These are phyloP conservation scores for Ophiostoma novo-ulmi DNA, from an alignment of 2,329 filamentous ascomycete species.

Conservation along the genomic window DNA sequence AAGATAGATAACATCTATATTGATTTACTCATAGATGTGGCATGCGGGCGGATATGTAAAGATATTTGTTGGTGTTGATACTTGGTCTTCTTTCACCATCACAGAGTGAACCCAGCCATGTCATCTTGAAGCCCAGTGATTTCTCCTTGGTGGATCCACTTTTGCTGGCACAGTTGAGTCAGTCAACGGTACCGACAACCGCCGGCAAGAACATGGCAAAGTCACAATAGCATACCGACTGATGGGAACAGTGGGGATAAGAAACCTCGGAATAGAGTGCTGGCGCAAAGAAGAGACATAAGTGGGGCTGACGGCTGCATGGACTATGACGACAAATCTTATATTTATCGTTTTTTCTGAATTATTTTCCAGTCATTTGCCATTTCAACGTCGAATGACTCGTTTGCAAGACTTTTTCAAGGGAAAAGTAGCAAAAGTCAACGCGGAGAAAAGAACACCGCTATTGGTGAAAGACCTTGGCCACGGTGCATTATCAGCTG, in stretches of 20 bases:
- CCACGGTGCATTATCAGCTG: not conserved
- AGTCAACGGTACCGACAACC: slow-evolving; percentile 19
- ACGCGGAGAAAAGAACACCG: not conserved
- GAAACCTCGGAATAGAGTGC: not conserved
- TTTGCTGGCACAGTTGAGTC: not conserved
- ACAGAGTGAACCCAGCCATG: not conserved
- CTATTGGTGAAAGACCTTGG: not conserved
- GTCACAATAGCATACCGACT: not conserved
- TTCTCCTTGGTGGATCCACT: not conserved
- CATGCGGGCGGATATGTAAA: not conserved
- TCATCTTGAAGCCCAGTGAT: not conserved
- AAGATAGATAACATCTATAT: too few species aligned
- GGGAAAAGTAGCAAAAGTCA: not conserved
- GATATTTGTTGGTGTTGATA: not conserved
- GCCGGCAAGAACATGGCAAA: slow-evolving; percentile 9
- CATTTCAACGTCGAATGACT: not conserved
- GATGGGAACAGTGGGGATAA: not conserved
- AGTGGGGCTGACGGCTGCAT: not conserved
- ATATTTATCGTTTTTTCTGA: not conserved
- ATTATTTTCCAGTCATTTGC: not conserved
- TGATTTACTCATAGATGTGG: too few species aligned
- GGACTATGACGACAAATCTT: not conserved
- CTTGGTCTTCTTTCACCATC: not conserved
- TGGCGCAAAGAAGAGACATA: not conserved
- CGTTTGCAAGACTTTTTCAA: not conserved